These are phyloP conservation scores for Hyaloscypha variabilis DNA, from an alignment of 495 filamentous ascomycete genomes.

Conservation along the genomic window DNA sequence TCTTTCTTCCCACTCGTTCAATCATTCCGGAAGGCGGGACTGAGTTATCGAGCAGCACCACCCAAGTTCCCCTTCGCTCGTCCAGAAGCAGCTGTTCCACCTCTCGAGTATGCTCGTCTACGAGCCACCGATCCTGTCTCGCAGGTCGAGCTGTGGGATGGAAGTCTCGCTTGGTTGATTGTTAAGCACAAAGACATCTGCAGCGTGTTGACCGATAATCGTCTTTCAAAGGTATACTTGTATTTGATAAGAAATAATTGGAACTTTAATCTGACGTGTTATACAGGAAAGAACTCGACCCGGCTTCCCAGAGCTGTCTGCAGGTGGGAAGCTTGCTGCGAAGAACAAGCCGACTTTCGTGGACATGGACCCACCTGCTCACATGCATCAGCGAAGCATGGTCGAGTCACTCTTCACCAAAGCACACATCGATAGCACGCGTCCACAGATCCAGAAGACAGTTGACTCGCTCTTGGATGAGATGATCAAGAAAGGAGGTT, in stretches of 20 bases:
- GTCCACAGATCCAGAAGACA: constrained; percentile 47
- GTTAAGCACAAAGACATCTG: constrained; percentile 49
- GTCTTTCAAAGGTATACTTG: constrained; percentile 38
- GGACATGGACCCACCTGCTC: constrained; percentile 49
- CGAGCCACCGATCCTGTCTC: constrained; percentile 43
- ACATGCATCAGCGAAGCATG: constrained; percentile 44
- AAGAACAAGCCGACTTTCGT: constrained; percentile 51
- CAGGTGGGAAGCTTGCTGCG: constrained; percentile 42
- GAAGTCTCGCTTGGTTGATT: constrained; percentile 44
- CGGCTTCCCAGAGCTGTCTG: constrained; percentile 47
- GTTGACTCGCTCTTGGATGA: constrained; percentile 41
- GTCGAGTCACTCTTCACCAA: constrained; percentile 42
- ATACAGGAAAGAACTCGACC: constrained; percentile 38
- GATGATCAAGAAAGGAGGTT: constrained; percentile 36
- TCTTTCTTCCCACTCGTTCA: constrained; percentile 1
- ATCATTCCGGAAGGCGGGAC: neutral
- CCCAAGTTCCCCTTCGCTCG: constrained; percentile 48
- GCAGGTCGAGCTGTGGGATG: constrained; percentile 47
- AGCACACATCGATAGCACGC: constrained; percentile 39
- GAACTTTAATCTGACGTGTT: neutral
- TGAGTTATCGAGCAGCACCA: constrained; percentile 6
- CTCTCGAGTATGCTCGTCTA: constrained; percentile 43
- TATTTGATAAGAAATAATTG: neutral
- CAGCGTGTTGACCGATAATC: constrained; percentile 42
- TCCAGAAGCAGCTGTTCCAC: constrained; percentile 41